Percentiles rank a stretch among this genome's conserved stretches.
Evolutionary conservation across 2,329 filamentous ascomycete species (phyloP).

Genomic region (Phaeosphaeriaceae sp.): DNA sequence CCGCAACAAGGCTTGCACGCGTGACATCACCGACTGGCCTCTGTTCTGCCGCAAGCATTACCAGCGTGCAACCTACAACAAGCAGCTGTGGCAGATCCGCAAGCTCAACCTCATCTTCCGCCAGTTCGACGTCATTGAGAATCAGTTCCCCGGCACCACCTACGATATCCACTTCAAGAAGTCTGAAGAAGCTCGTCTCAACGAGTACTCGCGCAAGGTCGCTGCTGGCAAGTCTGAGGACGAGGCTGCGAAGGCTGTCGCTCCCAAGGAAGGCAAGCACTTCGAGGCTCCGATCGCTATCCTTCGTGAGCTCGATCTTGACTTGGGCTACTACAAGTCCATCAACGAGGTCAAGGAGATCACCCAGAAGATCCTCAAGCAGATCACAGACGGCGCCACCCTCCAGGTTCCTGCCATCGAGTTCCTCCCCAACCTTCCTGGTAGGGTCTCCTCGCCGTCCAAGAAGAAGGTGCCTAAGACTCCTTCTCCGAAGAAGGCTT

Average conservation of each 20-base stretch:
- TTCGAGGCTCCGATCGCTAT: conserved; percentile 45
- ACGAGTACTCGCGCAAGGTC: conserved; percentile 35
- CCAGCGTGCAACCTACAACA: conserved; percentile 49
- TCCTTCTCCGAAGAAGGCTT: conserved; percentile 6
- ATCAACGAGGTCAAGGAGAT: conserved; percentile 25
- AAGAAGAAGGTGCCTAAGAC: conserved; percentile 16
- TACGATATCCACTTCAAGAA: conserved; percentile 46
- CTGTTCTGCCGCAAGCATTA: conserved; percentile 50
- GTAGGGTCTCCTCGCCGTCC: conserved; percentile 6
- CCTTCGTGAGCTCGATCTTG: conserved; percentile 36
- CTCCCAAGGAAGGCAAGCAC: conserved; percentile 24
- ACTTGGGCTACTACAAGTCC: conserved; percentile 30
- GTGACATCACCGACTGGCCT: conserved; percentile 41
- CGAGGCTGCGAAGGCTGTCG: conserved; percentile 17
- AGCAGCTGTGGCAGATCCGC: conserved; percentile 41
- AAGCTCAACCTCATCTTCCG: conserved; percentile 43
- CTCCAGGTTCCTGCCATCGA: conserved; percentile 40
- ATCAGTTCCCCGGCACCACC: conserved; percentile 34
- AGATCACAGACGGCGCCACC: conserved; percentile 34
- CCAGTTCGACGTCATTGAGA: conserved; percentile 43
- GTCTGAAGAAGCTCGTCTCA: conserved; percentile 43
- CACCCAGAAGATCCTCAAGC: conserved; percentile 35
- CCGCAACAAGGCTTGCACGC: conserved; percentile 48
- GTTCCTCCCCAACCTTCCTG: conserved; percentile 37
- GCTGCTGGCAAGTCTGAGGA: conserved; percentile 16